Conservation (phyloP, 2,329 filamentous ascomycete genomes). For the Aspergillus costaricaensis region DNA sequence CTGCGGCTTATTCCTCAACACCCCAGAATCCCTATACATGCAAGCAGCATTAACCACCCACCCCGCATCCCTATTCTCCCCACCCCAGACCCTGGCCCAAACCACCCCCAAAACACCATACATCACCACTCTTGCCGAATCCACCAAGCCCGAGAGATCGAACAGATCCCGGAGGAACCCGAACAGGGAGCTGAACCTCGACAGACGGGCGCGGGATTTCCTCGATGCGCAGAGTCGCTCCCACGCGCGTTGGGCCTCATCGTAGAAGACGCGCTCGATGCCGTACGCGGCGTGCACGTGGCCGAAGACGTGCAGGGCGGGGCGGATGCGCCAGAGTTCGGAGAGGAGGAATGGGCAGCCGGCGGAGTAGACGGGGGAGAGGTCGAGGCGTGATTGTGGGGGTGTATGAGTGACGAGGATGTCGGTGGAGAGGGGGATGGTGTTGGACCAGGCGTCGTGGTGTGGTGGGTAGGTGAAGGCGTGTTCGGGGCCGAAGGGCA, state of each 20-base stretch:
- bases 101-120: conserved; percentile 59
- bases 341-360: conserved; percentile 71
- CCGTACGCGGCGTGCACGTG: conserved; percentile 80
- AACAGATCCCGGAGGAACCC: conserved; percentile 41
- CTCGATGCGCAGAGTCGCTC: conserved; percentile 60
- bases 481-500: conserved; percentile 69
- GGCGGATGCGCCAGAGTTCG: conserved; percentile 74
- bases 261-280: conserved; percentile 70
- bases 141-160: conserved; percentile 46
- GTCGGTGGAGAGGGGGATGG: conserved; percentile 71
- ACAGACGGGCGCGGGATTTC: conserved; percentile 26
- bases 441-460: conserved; percentile 70
- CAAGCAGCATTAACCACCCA: conserved; percentile 63
- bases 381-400: conserved; percentile 68
- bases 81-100: conserved; percentile 63
- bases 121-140: conserved; percentile 53
- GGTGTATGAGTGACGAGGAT: conserved; percentile 81
- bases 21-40: conserved; percentile 42
- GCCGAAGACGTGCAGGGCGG: conserved; percentile 78
- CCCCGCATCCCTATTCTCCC: conserved; percentile 49
- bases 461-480: conserved; percentile 74
- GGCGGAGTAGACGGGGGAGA: conserved; percentile 58
- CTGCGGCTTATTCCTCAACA: conserved; percentile 40
- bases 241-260: conserved; percentile 70
- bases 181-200: conserved; percentile 26